Evolutionary conservation across 179 eudicot species (phyloP).

Genomic region (Spinacia oleracea): DNA sequence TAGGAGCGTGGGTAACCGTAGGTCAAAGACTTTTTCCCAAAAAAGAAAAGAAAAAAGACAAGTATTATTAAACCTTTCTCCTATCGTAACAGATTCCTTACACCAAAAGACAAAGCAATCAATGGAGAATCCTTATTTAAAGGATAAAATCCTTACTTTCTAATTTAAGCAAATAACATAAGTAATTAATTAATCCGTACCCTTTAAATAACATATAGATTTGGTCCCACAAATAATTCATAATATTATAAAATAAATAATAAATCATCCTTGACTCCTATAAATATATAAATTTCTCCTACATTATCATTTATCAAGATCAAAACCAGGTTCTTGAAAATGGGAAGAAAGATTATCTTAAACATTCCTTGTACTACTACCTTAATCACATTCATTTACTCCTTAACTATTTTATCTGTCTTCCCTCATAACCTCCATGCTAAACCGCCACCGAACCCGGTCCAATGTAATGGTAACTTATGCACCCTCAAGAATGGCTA

Average conservation of each 20-base stretch:
- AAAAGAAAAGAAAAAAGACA: too few relatives aligned
- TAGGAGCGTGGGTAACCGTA: too few relatives aligned
- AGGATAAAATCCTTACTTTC: neutral
- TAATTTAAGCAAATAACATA: neutral
- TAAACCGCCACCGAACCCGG: constrained; percentile 60
- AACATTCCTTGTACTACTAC: neutral
- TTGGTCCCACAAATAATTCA: neutral
- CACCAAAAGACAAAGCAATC: neutral
- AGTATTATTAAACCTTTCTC: neutral
- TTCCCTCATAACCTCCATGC: constrained; percentile 29
- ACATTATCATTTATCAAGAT: neutral
- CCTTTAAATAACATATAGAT: neutral
- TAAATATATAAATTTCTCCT: neutral
- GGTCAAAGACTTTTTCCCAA: too few relatives aligned
- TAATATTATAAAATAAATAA: neutral
- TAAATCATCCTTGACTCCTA: neutral
- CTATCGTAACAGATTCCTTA: neutral
- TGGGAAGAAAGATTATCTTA: neutral
- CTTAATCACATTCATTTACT: neutral
- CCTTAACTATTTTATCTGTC: neutral
- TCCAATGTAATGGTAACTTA: constrained; percentile 42
- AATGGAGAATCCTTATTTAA: neutral
- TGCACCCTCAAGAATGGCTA: constrained; percentile 65
- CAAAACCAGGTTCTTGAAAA: neutral
- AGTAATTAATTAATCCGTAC: too few relatives aligned